A percentile compares a stretch with the other conserved stretches of the same genome.
phyloP scores from a whole-genome alignment of 2,329 filamentous ascomycete genomes.

The Metarhizium guizhouense region DNA sequence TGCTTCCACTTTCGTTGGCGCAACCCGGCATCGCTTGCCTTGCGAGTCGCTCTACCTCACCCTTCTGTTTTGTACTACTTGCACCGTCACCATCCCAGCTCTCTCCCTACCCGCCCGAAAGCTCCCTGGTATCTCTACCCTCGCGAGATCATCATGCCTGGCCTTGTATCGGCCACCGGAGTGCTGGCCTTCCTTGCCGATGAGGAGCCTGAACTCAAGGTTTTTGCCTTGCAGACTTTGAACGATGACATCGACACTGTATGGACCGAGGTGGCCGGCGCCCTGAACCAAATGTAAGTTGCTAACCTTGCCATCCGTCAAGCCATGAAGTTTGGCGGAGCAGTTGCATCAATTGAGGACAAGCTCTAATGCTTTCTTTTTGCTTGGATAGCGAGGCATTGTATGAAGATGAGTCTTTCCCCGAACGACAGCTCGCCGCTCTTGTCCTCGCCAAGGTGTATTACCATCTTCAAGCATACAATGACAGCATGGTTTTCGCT shows the following conservation, averaged over 20 bases:
- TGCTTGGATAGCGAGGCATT: conserved; percentile 67
- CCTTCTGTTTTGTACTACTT: background rate
- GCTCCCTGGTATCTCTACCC: conserved; percentile 1
- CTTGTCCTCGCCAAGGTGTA: conserved; percentile 96
- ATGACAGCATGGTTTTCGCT: conserved; percentile 98
- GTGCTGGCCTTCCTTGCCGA: conserved; percentile 93
- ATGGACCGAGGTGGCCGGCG: conserved; percentile 93
- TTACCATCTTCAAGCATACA: conserved; percentile 97
- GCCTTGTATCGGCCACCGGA: conserved; percentile 87
- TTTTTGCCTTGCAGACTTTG: conserved; percentile 89
- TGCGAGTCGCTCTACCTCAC: background rate
- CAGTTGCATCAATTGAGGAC: background rate
- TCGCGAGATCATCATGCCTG: conserved; percentile 58
- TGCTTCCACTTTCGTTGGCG: background rate
- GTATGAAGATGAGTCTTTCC: conserved; percentile 93
- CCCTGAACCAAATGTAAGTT: conserved; percentile 81
- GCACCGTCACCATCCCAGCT: background rate
- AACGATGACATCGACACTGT: conserved; percentile 95
- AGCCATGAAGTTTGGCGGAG: no score
- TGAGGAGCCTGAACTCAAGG: conserved; percentile 86
- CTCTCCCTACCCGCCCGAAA: background rate
- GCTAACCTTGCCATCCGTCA: background rate
- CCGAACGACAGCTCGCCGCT: conserved; percentile 87
- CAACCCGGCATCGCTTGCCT: no score
- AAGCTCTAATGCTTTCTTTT: background rate